Base-by-base conservation (phyloP, 2,329 filamentous ascomycete genomes). In the Exserohilum rostratum region DNA sequence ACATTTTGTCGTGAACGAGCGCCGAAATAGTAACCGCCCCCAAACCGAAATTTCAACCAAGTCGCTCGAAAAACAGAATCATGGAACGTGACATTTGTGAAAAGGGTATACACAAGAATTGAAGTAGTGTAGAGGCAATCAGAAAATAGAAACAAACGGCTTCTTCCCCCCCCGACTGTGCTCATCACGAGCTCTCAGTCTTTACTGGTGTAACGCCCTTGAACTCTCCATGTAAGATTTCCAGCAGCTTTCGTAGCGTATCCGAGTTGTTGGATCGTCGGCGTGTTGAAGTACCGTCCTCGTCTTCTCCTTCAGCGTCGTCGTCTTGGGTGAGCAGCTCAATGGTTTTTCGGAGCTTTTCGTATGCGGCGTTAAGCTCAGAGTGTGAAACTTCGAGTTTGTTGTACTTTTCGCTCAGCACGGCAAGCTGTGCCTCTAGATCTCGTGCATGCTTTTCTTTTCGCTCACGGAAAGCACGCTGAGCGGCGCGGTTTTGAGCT, bases 361-460 rank as follows among this genome's bases (percentile, higher is more conserved):
- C 73, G 56, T 77, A 77, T 31, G 73, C 70, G 11, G 63, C 64
- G 34, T 66, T 72, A 20, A 77, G 72, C 46, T 77, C 73, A 0
- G 63, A 72, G 65, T 86, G 85, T 4, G 83, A 83, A 46, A 80
- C 77, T 57, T 80, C 79, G 48, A 87, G 79, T 30, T 79, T 77
- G 54, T 81, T 81, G 68, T 87, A 84, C 61, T 81, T 83, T 20
- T 82, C 79, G 57, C 81, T 80, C 45, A 85, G 75, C 15, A 83
- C 80, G 42, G 72, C 73, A 29, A 88, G 80, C 45, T 85, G 80
- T 31, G 77, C 68, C 69, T 88, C 85, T 17, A 88, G 80, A 61
- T 88, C 85, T 57, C 83, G 82, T 65, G 87, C 87, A 57, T 86
- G 82, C 69, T 87, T 85, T 66, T 88, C 84, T 65, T 87, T 87